phyloP scores from a whole-genome alignment of 108 stramenopile genomes.

The Chaetoceros muelleri region DNA sequence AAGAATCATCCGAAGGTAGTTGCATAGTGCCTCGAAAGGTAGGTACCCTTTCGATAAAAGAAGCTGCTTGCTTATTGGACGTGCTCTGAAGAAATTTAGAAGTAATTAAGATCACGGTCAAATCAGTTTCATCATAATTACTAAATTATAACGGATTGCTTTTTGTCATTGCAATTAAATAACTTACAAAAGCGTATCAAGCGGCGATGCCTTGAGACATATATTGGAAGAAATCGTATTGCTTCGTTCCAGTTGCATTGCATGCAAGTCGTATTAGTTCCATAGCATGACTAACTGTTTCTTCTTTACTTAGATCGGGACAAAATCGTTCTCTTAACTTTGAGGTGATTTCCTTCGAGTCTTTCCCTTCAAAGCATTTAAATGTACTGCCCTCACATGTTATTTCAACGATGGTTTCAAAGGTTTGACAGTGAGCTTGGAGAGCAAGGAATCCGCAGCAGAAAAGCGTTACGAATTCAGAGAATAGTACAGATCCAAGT shows the following conservation, averaged over 20 bases:
- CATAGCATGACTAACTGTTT: conserved; percentile 80
- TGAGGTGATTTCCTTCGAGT: conserved; percentile 54
- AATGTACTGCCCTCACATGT: conserved; percentile 82
- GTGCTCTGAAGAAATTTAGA: no score
- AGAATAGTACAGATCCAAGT: conserved; percentile 75
- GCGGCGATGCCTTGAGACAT: conserved; percentile 81
- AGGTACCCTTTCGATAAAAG: no score
- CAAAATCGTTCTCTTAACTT: conserved; percentile 74
- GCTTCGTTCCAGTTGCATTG: conserved; percentile 77
- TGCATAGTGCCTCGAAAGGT: no score
- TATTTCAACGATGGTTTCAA: conserved; percentile 83
- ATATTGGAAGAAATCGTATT: conserved; percentile 94
- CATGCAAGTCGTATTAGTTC: conserved; percentile 82
- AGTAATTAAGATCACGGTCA: no score
- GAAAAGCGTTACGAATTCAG: conserved; percentile 91
- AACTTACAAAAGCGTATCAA: conserved; percentile 17
- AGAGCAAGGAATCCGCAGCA: conserved; percentile 95
- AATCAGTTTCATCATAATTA: no score
- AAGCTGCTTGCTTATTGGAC: no score
- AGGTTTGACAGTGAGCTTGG: conserved; percentile 78
- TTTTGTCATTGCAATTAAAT: no score
- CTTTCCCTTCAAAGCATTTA: conserved; percentile 88
- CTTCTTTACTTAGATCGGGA: conserved; percentile 69
- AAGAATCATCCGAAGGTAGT: no score
- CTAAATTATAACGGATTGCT: no score